These are phyloP conservation scores for Orychophragmus violaceus DNA, from an alignment of 345 rosid genomes.

Conservation along the genomic window DNA sequence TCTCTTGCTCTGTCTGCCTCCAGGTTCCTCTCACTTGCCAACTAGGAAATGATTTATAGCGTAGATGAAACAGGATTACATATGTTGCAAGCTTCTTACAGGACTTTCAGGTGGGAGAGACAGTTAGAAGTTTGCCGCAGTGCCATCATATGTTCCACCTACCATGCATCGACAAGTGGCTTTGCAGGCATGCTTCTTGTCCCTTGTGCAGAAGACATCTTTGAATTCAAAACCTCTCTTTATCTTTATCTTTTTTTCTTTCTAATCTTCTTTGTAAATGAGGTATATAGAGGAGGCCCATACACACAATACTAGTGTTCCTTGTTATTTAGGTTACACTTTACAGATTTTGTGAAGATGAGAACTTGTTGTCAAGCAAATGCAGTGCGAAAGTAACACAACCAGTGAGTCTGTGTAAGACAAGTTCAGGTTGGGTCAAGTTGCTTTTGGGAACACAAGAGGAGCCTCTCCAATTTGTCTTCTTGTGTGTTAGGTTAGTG, in stretches of 20 bases:
- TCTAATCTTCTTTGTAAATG: conserved; percentile 25
- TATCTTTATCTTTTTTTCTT: neutral
- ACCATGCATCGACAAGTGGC: conserved; percentile 98
- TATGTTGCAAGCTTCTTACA: conserved; percentile 30
- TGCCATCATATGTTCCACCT: conserved; percentile 98
- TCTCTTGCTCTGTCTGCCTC: conserved; percentile 88
- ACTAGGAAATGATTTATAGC: neutral
- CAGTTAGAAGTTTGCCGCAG: conserved; percentile 85
- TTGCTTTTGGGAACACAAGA: no score
- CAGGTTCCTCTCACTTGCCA: conserved; percentile 46
- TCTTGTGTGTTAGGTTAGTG: no score
- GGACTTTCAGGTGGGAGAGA: conserved; percentile 95
- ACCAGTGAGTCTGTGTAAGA: no score
- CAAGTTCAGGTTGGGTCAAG: no score
- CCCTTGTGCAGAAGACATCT: conserved; percentile 94
- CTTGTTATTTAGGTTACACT: conserved; percentile 13
- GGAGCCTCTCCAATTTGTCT: no score
- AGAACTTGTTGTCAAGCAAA: no score
- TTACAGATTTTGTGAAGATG: conserved; percentile 14
- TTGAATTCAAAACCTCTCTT: conserved; percentile 24
- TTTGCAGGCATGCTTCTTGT: conserved; percentile 79
- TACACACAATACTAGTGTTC: neutral
- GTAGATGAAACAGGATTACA: neutral
- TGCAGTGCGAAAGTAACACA: no score
- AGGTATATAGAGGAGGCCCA: conserved; percentile 9